Conservation (phyloP, 2,329 filamentous ascomycete species). For the Apiospora saccharicola region DNA sequence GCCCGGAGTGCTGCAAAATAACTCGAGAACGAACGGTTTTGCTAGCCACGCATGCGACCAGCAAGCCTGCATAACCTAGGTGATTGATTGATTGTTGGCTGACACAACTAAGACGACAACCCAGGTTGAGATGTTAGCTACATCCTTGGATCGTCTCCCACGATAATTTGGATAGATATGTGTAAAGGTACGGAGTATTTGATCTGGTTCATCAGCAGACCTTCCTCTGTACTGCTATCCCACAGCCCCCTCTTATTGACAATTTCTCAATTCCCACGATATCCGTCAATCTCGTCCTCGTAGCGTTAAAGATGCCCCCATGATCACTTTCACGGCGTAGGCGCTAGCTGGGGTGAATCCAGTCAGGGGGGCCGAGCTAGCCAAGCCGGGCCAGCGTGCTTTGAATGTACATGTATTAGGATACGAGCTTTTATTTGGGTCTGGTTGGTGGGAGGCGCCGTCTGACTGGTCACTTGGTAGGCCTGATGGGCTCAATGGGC, state of each 20-base stretch:
- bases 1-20: background rate
- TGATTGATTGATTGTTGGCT: slow-evolving; percentile 8
- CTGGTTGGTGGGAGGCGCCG: background rate
- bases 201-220: too few relatives aligned
- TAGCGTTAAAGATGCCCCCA: background rate
- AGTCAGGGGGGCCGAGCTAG: slow-evolving; percentile 11
- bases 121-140: background rate
- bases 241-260: background rate
- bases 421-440: slow-evolving; percentile 19
- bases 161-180: background rate
- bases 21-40: background rate
- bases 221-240: background rate
- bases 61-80: background rate
- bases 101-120: background rate
- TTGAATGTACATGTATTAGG: slow-evolving; percentile 10
- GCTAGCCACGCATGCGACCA: slow-evolving; percentile 2
- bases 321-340: slow-evolving; percentile 7
- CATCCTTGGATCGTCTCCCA: background rate
- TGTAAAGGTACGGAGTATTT: background rate
- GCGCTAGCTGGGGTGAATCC: slow-evolving; percentile 4
- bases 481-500: background rate
- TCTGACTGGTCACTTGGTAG: slow-evolving; percentile 6
- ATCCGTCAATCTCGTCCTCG: background rate
- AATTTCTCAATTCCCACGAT: background rate
- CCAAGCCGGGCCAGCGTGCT: slow-evolving; percentile 2